Evolutionary conservation across 768 basidiomycete genomes (phyloP), one percentile per base, ranked within the genome.

Genomic region (Tephrocybe sp.): DNA sequence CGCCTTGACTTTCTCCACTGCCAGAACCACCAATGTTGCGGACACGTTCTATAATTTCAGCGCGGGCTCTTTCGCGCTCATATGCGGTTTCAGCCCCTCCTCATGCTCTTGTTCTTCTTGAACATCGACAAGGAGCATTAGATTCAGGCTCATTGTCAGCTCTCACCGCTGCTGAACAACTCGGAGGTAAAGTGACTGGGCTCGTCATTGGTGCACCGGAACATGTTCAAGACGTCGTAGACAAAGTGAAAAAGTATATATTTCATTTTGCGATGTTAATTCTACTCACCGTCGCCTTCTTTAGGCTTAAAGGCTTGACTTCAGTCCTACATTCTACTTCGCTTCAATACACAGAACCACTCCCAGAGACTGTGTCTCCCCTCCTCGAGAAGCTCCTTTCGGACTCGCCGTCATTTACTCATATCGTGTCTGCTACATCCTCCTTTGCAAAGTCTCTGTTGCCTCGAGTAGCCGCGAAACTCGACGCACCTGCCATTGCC

Each of bases 361-460:
- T 93, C 1, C 85, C 92, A 11, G 93, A 95, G 72, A 76, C 78
- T 2, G 68, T 95, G 44, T 83, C 94, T 1, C 96, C 94, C 7
- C 77, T 98, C 36, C 68, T 98, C 18, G 84, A 92, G 63, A 81
- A 81, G 53, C 61, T 95, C 24, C 76, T 96, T 4, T 78, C 84
- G 18, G 69, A 73, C 38, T 76, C 75, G 53, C 76, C 78, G 4
- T 69, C 77, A 40, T 98, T 83, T 73, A 95, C 96, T 5, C 96
- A 99, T 64, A 79, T 98, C 58, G 87, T 96, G 44, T 92, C 91
- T 22, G 83, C 93, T 9, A 95, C 97, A 58, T 92, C 95, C 0
- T 92, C 95, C 4, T 80, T 86, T 40, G 92, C 92, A 49, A 98
- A 97, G 72, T 92, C 93, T 27, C 74, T 98, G 54, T 78, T 98